Base-by-base conservation (phyloP, 2,329 filamentous ascomycete genomes). In the Remersonia thermophila region DNA sequence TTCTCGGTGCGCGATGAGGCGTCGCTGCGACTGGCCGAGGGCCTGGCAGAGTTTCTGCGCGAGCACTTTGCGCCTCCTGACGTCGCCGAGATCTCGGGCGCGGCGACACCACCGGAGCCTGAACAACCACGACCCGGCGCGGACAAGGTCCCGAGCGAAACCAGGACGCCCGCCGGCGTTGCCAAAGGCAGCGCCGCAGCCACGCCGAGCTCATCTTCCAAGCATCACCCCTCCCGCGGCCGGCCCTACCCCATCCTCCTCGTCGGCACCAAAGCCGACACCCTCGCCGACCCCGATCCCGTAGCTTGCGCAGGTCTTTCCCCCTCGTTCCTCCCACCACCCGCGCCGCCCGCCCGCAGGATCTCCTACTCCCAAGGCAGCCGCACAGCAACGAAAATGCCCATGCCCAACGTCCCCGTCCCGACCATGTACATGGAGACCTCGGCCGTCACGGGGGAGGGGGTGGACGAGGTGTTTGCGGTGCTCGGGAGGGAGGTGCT, bases 221-320 rank as follows among this genome's bases (percentile, higher is more conserved):
- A 13, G 10, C 20, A 23, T 4, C 7, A 17, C 13, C 17, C 12
- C 3, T 31, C 36, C 30, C 14, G 17, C 6, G 26, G 16, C 3
- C 49, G 51, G n/a, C 38, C 45, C 12, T 61, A 57, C 40, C 51
- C 50, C 12, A 41, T 61, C 25, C 30, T 55, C 7, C 47, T 63
- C 4, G 53, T 62, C 15, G 54, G 58, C 42, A 54, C 55, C 42
- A 54, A 61, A 51, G 51, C 48, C 15, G 60, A 63, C 30, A 42
- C 40, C 27, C 47, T 51, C 27, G 47, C 48, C 27, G 44, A 49
- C 10, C n/a, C 12, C 14, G 18, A 20, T n/a, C 32, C 10, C 9
- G 16, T n/a, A n/a, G n/a, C n/a, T n/a, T n/a, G n/a, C 20, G 9
- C 20, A 9, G 20, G 9, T 9, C 20, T 13, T 12, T 17, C 1